Base-by-base conservation (phyloP, 495 filamentous ascomycete genomes). In the Delitschia confertaspora region DNA sequence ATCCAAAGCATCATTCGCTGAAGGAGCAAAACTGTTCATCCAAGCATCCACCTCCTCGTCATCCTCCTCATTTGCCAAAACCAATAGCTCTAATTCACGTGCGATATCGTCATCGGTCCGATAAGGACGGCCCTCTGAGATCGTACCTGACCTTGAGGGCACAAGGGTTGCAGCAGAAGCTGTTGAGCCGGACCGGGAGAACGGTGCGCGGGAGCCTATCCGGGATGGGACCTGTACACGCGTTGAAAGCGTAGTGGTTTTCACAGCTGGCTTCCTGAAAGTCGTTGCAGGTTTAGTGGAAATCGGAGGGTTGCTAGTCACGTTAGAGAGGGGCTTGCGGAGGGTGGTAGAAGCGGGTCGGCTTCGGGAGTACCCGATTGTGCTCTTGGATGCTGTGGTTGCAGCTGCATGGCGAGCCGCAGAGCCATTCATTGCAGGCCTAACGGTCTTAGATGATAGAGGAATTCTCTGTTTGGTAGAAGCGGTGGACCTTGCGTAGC, bases 311-410 rank as follows among this genome's bases (percentile, higher is more conserved):
- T 1, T 8, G 25, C 14, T 21, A n/a, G 42, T 44, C 20, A 56
- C 17, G 33, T 46, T 56, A 0, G 53, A 47, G 11, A 57, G 52
- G 4, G 57, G 63, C 26, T 55, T 53, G 60, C 49, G 55, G 7
- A 76, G 45, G 3, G 55, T 64, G 7, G 68, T 64, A 6, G 80
- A 80, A 10, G 79, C 72, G 11, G 69, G 70, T 11, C 86, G 72
- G 20, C 88, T 85, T 56, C 81, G 84, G 38, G 75, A 78, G 58
- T 88, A 89, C 5, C 87, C 87, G 20, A 95, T 63, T 0, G 88
- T 93, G 33, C 74, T 82, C 38, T 75, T 74, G 9, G 87, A 88
- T 8, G 71, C 74, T n/a, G 65, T 70, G 5, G 67, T 70, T 14
- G 83, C 81, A 5, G 79, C 76, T 3, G 75, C 65, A 51, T 76